Evolutionary conservation across 2,329 filamentous ascomycete species (phyloP), one percentile per base, ranked within the genome.

Genomic region (Fusarium hainanense): DNA sequence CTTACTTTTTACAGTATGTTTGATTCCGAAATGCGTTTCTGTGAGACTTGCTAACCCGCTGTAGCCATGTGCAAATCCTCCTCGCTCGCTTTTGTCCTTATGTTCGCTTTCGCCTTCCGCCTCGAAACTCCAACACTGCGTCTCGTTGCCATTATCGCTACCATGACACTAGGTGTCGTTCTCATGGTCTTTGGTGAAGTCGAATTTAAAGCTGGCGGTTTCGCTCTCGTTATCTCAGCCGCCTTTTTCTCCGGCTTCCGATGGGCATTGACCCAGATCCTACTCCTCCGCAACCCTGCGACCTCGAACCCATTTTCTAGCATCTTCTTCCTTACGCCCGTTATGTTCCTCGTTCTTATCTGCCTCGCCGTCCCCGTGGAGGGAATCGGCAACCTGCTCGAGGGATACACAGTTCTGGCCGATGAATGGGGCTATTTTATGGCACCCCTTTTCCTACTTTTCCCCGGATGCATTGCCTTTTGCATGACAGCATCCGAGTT

Each of bases 101-200:
- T 97, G 50, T 99, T 99, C 78, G 96, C 96, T 68, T 97, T 99
- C 77, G 79, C 97, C 49, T 98, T 99, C 83, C 90, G 92, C 55
- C 89, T 99, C 54, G 96, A 99, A 81, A 88, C 88, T 13, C 93
- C 93, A 0, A 98, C 95, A 1, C 90, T 92, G 85, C 92, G 91
- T 74, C 88, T 99, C 11, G 91, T 97, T 41, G 85, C 87, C 70
- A 96, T 98, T 72, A 98, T 99, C 72, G 87, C 89, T 55, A 90
- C 92, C 75, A 98, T 99, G 96, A 98, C 94, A 1, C 75, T 90
- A 4, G 96, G 96, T 64, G 95, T 99, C 11, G 86, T 99, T 66
- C 97, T 98, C 90, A 99, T 99, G 96, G 96, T 98, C 1, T 93
- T 94, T 8, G 96, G 95, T 65, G 96, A 99, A 81, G 90, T 97